Conservation (phyloP, 495 filamentous ascomycete species). For the Lepidopterella palustris region DNA sequence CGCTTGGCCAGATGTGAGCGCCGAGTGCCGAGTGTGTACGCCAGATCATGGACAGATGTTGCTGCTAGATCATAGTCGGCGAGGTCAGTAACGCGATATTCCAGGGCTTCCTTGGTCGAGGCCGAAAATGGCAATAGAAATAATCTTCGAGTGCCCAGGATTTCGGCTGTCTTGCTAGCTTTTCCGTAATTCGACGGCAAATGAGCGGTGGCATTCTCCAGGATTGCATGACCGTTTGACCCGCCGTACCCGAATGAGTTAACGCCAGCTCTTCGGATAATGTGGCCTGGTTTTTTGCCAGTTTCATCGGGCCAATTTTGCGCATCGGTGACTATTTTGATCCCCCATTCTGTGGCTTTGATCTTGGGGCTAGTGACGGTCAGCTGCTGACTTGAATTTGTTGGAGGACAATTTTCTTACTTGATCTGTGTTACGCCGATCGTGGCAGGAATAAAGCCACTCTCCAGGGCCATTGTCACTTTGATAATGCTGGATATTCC, state of each 20-base stretch:
- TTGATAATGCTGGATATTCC: constrained; percentile 39
- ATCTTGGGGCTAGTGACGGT: no score
- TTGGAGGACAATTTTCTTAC: constrained; percentile 21
- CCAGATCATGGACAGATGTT: constrained; percentile 25
- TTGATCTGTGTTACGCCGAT: constrained; percentile 29
- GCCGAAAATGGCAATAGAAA: background rate
- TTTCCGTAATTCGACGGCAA: background rate
- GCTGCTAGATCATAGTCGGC: constrained; percentile 8
- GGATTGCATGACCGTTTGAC: constrained; percentile 20
- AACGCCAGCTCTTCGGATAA: constrained; percentile 29
- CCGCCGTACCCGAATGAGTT: constrained; percentile 28
- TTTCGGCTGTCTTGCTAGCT: background rate
- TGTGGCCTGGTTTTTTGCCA: background rate
- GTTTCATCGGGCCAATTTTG: background rate
- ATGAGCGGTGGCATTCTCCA: constrained; percentile 24
- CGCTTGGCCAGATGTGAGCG: constrained; percentile 32
- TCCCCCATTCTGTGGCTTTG: no score
- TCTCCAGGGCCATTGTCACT: constrained; percentile 35
- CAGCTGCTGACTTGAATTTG: background rate
- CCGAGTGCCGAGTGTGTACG: constrained; percentile 34
- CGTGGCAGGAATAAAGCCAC: constrained; percentile 35
- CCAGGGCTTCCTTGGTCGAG: constrained; percentile 4
- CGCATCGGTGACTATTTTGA: no score
- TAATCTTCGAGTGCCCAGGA: background rate
- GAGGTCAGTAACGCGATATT: constrained; percentile 14